Percentiles rank a stretch among this genome's conserved stretches.
phyloP scores from a whole-genome alignment of 805 yeast species.

The Candida parachauliodes region DNA sequence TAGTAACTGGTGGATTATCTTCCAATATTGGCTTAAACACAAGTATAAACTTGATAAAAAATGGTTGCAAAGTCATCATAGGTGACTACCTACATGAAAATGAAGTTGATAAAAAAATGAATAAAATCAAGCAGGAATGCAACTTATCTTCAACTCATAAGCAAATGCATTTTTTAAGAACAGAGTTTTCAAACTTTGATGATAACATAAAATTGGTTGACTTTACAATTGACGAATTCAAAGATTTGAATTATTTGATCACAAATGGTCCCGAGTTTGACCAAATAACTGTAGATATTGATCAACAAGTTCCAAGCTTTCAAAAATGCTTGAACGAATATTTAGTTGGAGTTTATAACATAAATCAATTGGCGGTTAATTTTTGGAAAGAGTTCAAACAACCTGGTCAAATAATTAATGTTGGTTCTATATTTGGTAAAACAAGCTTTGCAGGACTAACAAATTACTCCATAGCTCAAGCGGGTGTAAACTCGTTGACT shows the following conservation, averaged over 20 bases:
- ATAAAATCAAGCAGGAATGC: constrained; percentile 4
- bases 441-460: constrained; percentile 27
- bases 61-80: constrained; percentile 17
- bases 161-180: constrained; percentile 8
- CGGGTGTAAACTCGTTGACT: constrained; percentile 34
- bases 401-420: constrained; percentile 35
- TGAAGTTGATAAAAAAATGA: constrained; percentile 7
- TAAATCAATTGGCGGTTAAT: constrained; percentile 12
- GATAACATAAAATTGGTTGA: constrained; percentile 9
- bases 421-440: constrained; percentile 33
- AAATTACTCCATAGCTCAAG: constrained; percentile 32
- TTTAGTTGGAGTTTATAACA: constrained; percentile 13
- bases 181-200: constrained; percentile 11
- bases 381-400: constrained; percentile 10
- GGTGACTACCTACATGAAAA: constrained; percentile 11
- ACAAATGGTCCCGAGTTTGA: constrained; percentile 15
- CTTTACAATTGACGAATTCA: constrained; percentile 10
- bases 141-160: constrained; percentile 7
- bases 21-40: constrained; percentile 17
- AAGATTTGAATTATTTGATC: constrained; percentile 11
- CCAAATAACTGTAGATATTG: constrained; percentile 12
- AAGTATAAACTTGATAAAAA: constrained; percentile 13
- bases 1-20: constrained; percentile 17
- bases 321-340: background rate
- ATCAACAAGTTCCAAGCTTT: constrained; percentile 5